Evolutionary conservation across 2,329 filamentous ascomycete genomes (phyloP).

Genomic region (Aspergillus sp.): DNA sequence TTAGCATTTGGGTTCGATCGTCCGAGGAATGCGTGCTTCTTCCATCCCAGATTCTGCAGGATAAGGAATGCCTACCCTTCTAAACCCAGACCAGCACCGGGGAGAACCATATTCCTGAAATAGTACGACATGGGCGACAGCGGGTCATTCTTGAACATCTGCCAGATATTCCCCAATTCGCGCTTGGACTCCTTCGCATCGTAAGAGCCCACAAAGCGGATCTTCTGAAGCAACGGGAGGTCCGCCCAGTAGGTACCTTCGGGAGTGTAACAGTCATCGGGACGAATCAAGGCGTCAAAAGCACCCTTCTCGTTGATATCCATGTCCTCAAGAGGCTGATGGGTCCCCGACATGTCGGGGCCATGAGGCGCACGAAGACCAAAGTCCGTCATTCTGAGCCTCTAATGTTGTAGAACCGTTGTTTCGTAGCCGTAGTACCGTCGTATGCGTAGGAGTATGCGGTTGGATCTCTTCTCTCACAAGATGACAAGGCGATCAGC

Average conservation of each 20-base stretch:
- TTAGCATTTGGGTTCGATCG: neutral
- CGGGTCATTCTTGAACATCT: conserved; percentile 80
- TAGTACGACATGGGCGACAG: conserved; percentile 80
- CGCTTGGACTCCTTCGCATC: conserved; percentile 62
- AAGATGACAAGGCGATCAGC: neutral
- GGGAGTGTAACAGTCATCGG: conserved; percentile 77
- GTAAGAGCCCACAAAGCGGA: conserved; percentile 68
- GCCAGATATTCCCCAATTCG: conserved; percentile 62
- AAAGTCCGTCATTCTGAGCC: conserved; percentile 29
- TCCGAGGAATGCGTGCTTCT: neutral
- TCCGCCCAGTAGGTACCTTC: conserved; percentile 93
- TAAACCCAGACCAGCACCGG: conserved; percentile 82
- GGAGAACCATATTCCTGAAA: conserved; percentile 82
- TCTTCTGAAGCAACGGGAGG: conserved; percentile 61
- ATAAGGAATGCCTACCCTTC: conserved; percentile 53
- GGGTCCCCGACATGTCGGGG: conserved; percentile 40
- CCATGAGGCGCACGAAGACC: conserved; percentile 41
- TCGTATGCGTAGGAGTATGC: neutral
- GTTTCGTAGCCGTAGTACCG: neutral
- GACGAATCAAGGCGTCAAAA: conserved; percentile 75
- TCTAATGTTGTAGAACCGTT: neutral
- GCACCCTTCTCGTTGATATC: conserved; percentile 52
- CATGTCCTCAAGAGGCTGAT: conserved; percentile 46
- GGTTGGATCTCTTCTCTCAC: neutral
- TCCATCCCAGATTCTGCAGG: neutral